Percentiles rank a stretch among this genome's conserved stretches.
phyloP scores from a whole-genome alignment of 75 land plant genomes.

The Sequoiadendron giganteum region DNA sequence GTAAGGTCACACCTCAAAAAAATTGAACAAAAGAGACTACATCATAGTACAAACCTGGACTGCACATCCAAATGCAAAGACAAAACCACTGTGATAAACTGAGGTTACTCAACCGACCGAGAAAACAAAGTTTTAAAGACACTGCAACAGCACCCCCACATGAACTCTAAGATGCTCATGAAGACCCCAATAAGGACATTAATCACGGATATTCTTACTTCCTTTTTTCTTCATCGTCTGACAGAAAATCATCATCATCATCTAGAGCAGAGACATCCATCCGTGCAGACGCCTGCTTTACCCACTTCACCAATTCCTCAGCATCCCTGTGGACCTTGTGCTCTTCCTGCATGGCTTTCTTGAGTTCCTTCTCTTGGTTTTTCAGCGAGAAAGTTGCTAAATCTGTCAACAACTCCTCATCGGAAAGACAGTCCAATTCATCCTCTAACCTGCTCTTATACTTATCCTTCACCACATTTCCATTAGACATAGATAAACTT shows the following conservation, averaged over 20 bases:
- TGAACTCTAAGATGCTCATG: not conserved
- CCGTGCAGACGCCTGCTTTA: conserved; percentile 10
- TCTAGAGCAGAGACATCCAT: not conserved
- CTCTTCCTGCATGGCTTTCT: conserved; percentile 36
- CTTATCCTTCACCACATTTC: conserved; percentile 11
- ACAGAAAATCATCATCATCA: not conserved
- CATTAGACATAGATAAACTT: conserved; percentile 11
- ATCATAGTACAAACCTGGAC: not conserved
- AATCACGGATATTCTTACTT: not conserved
- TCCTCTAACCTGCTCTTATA: not conserved
- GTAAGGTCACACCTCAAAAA: not conserved
- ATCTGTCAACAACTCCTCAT: conserved; percentile 31
- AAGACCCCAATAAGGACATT: not conserved
- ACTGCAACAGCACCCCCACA: not conserved
- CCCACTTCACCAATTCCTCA: conserved; percentile 9
- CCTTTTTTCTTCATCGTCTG: conserved; percentile 10
- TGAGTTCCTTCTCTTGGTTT: conserved; percentile 24
- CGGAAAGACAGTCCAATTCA: conserved; percentile 9
- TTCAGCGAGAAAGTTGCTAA: conserved; percentile 21
- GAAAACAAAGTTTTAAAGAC: not conserved
- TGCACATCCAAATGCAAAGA: not conserved
- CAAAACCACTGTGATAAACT: not conserved
- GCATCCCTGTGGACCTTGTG: conserved; percentile 27
- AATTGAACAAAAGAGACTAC: not conserved
- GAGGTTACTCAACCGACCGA: not conserved